Evolutionary conservation across 805 yeast genomes (phyloP).

Genomic region (Lachancea quebecensis): DNA sequence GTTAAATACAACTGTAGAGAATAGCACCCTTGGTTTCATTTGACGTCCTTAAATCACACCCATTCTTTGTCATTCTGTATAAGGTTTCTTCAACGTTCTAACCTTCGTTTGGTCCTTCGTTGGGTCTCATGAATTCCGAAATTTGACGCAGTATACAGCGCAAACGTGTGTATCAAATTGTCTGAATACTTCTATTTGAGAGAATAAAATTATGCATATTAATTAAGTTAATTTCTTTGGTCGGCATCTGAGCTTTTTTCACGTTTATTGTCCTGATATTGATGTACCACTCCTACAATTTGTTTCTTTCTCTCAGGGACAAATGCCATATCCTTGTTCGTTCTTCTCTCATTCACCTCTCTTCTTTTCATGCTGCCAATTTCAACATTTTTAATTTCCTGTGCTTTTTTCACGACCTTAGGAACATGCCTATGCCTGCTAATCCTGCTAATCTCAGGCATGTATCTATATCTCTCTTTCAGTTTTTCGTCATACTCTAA

Average conservation of each 20-base stretch:
- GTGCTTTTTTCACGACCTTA: slow-evolving; percentile 76
- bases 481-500: slow-evolving; percentile 87
- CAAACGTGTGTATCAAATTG: too few relatives aligned
- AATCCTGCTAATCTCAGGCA: slow-evolving; percentile 94
- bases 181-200: too few relatives aligned
- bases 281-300: slow-evolving; percentile 71
- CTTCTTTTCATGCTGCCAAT: slow-evolving; percentile 65
- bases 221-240: too few relatives aligned
- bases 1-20: too few relatives aligned
- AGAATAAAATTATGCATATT: too few relatives aligned
- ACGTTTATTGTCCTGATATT: slow-evolving; percentile 36
- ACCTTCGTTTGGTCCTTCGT: too few relatives aligned
- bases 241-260: slow-evolving; percentile 3
- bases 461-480: slow-evolving; percentile 85
- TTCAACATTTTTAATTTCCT: slow-evolving; percentile 76
- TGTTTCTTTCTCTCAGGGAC: slow-evolving; percentile 79
- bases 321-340: slow-evolving; percentile 56
- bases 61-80: too few relatives aligned
- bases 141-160: too few relatives aligned
- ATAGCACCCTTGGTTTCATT: too few relatives aligned
- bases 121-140: too few relatives aligned
- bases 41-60: too few relatives aligned
- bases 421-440: slow-evolving; percentile 92
- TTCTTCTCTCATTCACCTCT: slow-evolving; percentile 76
- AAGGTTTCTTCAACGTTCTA: too few relatives aligned